A percentile compares a stretch with the other conserved stretches of the same genome.
These are phyloP conservation scores for Bruguiera hainesii DNA, from an alignment of 441 rosid species.

Conservation along the genomic window DNA sequence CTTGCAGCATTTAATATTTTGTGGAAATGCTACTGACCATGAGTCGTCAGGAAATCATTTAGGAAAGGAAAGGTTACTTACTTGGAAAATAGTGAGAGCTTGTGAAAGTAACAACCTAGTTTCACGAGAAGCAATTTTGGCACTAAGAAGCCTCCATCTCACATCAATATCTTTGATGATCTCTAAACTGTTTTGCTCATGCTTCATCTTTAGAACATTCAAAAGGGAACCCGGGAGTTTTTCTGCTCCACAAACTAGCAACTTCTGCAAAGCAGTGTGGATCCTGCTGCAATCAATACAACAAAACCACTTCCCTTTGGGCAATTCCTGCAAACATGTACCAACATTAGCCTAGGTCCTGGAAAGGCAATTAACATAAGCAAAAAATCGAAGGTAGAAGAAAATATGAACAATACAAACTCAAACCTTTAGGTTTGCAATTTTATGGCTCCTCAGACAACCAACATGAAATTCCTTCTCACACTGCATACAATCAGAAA, in stretches of 20 bases:
- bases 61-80: constrained; percentile 28
- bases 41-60: not conserved
- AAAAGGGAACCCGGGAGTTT: constrained; percentile 49
- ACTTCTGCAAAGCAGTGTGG: constrained; percentile 50
- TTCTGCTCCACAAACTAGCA: constrained; percentile 49
- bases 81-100: constrained; percentile 68
- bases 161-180: constrained; percentile 34
- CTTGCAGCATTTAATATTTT: not conserved
- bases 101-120: constrained; percentile 54
- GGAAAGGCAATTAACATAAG: not conserved
- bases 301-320: constrained; percentile 74
- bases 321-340: constrained; percentile 57
- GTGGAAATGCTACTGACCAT: not conserved
- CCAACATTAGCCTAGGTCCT: constrained; percentile 10
- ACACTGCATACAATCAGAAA: constrained; percentile 40
- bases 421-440: constrained; percentile 62
- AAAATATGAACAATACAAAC: not conserved
- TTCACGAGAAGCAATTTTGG: constrained; percentile 47
- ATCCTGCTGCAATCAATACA: constrained; percentile 52
- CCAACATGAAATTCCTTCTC: constrained; percentile 81
- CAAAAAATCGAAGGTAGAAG: constrained; percentile 1
- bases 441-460: constrained; percentile 64
- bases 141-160: constrained; percentile 70
- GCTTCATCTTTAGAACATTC: constrained; percentile 40
- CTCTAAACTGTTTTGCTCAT: constrained; percentile 40